Evolutionary conservation across 495 filamentous ascomycete genomes (phyloP), one percentile per base, ranked within the genome.

Genomic region (Podospora comata): DNA sequence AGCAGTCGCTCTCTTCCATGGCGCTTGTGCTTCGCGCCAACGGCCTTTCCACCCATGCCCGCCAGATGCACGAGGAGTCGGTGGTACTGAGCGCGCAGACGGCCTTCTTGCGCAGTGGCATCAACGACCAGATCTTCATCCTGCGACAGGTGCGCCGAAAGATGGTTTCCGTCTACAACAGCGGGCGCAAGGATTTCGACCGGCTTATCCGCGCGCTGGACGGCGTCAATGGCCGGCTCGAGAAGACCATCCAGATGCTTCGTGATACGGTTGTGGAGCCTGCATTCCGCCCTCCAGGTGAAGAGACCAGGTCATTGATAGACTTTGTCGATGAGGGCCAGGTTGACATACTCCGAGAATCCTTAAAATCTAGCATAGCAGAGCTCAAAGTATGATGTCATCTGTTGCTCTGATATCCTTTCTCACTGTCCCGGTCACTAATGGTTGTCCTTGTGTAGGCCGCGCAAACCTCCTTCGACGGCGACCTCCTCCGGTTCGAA

Each of bases 241-340:
- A 89, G 69, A 79, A 84, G 39, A 97, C 92, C 2, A 82, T 98
- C 68, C 81, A 86, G 28, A 75, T 87, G 11, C 81, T 99, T 30
- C 83, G 88, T 65, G 84, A 85, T 20, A 96, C 91, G 0, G 80
- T 85, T 16, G 92, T 97, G 2, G 89, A 96, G 68, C 79, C 86
- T 15, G 83, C 87, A 5, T 91, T 97, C 67, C 87, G 90, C 62
- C 89, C 91, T 0, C 81, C 81, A 0, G 85, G 85, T 18, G 89
- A 92, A 75, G 85, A 85, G 54, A 81, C 84, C 23, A 90, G 90
- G 76, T 91, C 81, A 69, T 79, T 99, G 69, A 85, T 94, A 73
- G 93, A 97, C 76, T 99, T 98, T 78, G 88, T 97, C 57, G 94
- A 98, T 73, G 91, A 92, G 72, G 81, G 86, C 20, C 88, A 86